Evolutionary conservation across 306 rosid genomes (phyloP).

Genomic region (Morella rubra): DNA sequence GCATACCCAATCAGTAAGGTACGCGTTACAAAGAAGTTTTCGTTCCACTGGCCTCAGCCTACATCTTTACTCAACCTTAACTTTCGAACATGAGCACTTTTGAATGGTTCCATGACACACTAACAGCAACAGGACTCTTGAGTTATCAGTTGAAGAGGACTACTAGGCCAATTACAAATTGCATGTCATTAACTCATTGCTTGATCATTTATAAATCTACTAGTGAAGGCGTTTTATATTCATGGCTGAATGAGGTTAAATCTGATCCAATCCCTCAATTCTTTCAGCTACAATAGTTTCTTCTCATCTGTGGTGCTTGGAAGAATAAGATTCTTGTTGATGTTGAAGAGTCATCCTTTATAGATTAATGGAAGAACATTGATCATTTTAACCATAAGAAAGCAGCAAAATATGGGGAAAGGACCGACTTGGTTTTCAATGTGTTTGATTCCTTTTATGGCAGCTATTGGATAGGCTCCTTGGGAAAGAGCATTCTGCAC

Average conservation of each 20-base stretch:
- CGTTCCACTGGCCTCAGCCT: background rate
- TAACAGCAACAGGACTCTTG: too few relatives aligned
- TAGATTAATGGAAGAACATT: background rate
- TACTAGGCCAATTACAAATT: background rate
- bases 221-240: background rate
- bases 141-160: background rate
- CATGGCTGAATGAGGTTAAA: background rate
- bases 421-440: background rate
- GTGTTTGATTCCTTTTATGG: background rate
- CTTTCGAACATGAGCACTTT: background rate
- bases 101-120: too few relatives aligned
- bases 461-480: conserved; percentile 75
- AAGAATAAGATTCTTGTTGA: background rate
- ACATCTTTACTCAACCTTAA: background rate
- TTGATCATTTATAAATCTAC: background rate
- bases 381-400: background rate
- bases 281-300: background rate
- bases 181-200: background rate
- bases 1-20: conserved; percentile 76
- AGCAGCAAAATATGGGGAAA: background rate
- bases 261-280: background rate
- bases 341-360: background rate
- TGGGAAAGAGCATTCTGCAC: conserved; percentile 62
- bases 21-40: background rate
- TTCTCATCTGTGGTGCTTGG: background rate